Percentiles rank a stretch among this genome's conserved stretches.
phyloP scores from a whole-genome alignment of 1,284 basidiomycete genomes.

The Thecaphora thlaspeos region DNA sequence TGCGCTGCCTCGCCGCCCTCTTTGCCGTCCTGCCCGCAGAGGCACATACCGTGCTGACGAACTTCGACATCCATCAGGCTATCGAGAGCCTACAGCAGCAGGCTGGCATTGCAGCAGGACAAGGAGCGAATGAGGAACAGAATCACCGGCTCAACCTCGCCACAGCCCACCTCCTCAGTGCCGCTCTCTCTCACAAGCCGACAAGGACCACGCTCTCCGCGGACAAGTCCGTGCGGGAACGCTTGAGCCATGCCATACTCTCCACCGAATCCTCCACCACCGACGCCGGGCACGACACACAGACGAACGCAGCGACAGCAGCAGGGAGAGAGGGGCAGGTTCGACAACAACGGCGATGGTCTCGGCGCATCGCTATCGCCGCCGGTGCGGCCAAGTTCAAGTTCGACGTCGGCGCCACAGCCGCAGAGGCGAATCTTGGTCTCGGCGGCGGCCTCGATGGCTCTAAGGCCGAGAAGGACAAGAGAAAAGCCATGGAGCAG shows the following conservation, averaged over 20 bases:
- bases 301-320: no score
- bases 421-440: no score
- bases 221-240: constrained; percentile 14
- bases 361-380: not conserved
- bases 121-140: not conserved
- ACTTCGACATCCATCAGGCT: constrained; percentile 21
- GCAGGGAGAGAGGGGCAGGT: not conserved
- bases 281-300: no score
- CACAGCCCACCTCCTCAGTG: constrained; percentile 18
- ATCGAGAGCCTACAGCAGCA: constrained; percentile 15
- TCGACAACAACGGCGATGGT: not conserved
- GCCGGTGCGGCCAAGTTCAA: not conserved
- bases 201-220: constrained; percentile 17
- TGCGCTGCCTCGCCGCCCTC: constrained; percentile 22
- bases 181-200: constrained; percentile 18
- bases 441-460: no score
- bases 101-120: constrained; percentile 16
- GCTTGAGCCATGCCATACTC: constrained; percentile 7
- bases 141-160: constrained; percentile 2
- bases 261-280: not conserved
- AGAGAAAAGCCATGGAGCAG: not conserved
- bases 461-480: no score
- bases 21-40: constrained; percentile 19
- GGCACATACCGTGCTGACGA: constrained; percentile 20
- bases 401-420: no score